Percentiles rank a stretch among this genome's conserved stretches.
phyloP scores from a whole-genome alignment of 1,284 basidiomycete species.

The Stygiomarasmius scandens region DNA sequence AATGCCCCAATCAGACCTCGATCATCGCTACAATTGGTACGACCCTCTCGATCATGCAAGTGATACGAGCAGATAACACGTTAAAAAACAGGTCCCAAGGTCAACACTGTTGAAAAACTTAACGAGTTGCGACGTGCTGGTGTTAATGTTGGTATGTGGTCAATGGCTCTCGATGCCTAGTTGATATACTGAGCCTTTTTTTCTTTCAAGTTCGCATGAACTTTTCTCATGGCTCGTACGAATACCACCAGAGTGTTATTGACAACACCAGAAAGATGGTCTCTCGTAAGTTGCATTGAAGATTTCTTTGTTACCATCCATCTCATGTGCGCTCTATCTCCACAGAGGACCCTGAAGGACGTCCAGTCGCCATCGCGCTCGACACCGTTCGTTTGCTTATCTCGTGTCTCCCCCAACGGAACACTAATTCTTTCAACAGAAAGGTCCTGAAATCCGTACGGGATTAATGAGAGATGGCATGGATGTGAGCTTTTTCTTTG shows the following conservation, averaged over 20 bases:
- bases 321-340: conserved; percentile 7
- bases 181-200: conserved; percentile 6
- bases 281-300: conserved; percentile 52
- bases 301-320: conserved; percentile 2
- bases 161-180: conserved; percentile 6
- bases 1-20: conserved; percentile 63
- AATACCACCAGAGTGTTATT: conserved; percentile 97
- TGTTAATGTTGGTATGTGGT: conserved; percentile 90
- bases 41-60: conserved; percentile 19
- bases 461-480: conserved; percentile 87
- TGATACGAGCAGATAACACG: conserved; percentile 11
- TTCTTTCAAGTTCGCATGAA: conserved; percentile 87
- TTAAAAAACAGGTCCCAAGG: conserved; percentile 75
- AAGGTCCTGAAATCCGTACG: conserved; percentile 99
- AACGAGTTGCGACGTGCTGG: conserved; percentile 82
- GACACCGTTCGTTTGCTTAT: conserved; percentile 75
- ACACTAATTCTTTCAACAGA: conserved; percentile 50
- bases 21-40: conserved; percentile 97
- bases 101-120: conserved; percentile 87
- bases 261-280: conserved; percentile 92
- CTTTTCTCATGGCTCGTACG: conserved; percentile 96
- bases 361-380: conserved; percentile 96
- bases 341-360: conserved; percentile 67
- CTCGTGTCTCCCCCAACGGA: conserved; percentile 9
- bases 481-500: conserved; percentile 66